These are phyloP conservation scores for Kodamaea anthophila DNA, from an alignment of 1,139 yeast species.

Conservation along the genomic window DNA sequence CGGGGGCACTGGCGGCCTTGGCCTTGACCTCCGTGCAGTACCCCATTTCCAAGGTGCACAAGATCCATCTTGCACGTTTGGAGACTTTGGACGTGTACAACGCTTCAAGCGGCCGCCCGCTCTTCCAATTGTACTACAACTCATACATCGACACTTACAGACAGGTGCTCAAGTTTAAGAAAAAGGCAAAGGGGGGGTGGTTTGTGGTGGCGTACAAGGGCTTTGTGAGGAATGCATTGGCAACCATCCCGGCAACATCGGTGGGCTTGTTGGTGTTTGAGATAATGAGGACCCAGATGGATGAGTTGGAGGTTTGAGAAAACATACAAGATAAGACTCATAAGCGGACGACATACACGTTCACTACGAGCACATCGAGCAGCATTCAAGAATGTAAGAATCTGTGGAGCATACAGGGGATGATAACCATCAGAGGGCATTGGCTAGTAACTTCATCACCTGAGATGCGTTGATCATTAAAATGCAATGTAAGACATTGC, in stretches of 20 bases:
- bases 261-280: constrained; percentile 82
- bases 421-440: too few relatives aligned
- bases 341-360: too few relatives aligned
- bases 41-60: constrained; percentile 76
- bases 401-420: too few relatives aligned
- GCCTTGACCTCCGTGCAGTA: constrained; percentile 73
- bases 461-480: too few relatives aligned
- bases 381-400: too few relatives aligned
- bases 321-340: too few relatives aligned
- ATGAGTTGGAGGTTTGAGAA: too few relatives aligned
- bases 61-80: constrained; percentile 67
- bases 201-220: constrained; percentile 72
- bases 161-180: constrained; percentile 51
- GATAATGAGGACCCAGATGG: constrained; percentile 55
- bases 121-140: constrained; percentile 51
- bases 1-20: constrained; percentile 85
- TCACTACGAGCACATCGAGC: too few relatives aligned
- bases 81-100: constrained; percentile 73
- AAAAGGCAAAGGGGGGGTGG: constrained; percentile 53
- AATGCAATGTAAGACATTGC: too few relatives aligned
- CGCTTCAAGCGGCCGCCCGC: constrained; percentile 34
- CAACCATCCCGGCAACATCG: constrained; percentile 83
- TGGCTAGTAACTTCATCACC: too few relatives aligned
- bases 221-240: constrained; percentile 61
- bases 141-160: constrained; percentile 69